Percentiles rank a stretch among this genome's conserved stretches.
phyloP scores from a whole-genome alignment of 805 yeast genomes.

The Candida piceae region DNA sequence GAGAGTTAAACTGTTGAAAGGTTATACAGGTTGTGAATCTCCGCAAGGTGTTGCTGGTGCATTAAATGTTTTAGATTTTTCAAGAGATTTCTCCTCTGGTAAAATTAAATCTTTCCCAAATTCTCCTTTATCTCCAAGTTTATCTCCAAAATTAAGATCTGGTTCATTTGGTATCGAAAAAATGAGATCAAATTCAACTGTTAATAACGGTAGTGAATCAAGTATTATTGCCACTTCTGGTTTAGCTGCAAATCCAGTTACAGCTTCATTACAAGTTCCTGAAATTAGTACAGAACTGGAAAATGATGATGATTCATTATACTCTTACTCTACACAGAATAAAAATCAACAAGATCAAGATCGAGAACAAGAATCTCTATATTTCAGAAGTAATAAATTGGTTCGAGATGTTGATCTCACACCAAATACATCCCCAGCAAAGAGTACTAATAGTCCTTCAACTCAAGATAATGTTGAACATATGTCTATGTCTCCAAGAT shows the following conservation, averaged over 20 bases:
- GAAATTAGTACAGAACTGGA: not conserved
- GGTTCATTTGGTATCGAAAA: slow-evolving; percentile 8
- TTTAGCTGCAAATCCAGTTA: not conserved
- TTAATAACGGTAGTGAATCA: not conserved
- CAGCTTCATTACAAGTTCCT: not conserved
- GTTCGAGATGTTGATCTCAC: not conserved
- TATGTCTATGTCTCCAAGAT: slow-evolving; percentile 21
- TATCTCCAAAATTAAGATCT: slow-evolving; percentile 30
- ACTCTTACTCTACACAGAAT: not conserved
- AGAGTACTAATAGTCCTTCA: not conserved
- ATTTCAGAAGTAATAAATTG: too few species aligned
- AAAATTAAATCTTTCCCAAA: slow-evolving; percentile 21
- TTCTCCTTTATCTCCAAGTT: slow-evolving; percentile 34
- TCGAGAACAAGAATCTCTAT: not conserved
- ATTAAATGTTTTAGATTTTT: slow-evolving; percentile 24
- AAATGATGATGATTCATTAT: slow-evolving; percentile 1
- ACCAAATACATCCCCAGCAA: not conserved
- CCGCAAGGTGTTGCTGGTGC: slow-evolving; percentile 59
- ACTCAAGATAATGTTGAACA: not conserved
- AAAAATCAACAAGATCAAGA: not conserved
- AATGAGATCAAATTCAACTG: slow-evolving; percentile 5
- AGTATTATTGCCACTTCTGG: not conserved
- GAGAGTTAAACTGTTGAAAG: slow-evolving; percentile 46
- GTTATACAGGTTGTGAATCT: slow-evolving; percentile 78
- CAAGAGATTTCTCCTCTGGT: slow-evolving; percentile 24